phyloP scores from a whole-genome alignment of 768 basidiomycete species.

The Suillus clintonianus region DNA sequence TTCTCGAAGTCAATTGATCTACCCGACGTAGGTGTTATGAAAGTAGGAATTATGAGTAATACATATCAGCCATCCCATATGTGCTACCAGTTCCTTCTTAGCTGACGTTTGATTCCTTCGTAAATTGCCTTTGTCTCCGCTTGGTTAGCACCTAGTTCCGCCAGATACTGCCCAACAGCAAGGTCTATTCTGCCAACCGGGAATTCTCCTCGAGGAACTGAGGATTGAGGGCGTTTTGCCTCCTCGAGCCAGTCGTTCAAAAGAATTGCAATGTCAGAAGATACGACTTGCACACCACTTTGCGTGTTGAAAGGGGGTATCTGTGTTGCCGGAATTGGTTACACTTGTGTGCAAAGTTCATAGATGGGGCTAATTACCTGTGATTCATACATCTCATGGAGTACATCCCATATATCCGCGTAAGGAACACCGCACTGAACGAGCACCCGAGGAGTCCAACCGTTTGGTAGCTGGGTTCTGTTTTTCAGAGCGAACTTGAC shows the following conservation, averaged over 20 bases:
- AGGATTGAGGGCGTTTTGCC: constrained; percentile 72
- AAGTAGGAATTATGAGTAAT: neutral
- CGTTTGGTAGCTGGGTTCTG: constrained; percentile 57
- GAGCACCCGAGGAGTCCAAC: constrained; percentile 83
- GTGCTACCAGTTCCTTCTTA: constrained; percentile 68
- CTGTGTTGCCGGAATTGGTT: constrained; percentile 35
- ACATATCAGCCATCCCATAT: constrained; percentile 2
- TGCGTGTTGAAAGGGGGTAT: constrained; percentile 85
- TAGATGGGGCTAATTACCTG: constrained; percentile 54
- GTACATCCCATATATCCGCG: constrained; percentile 80
- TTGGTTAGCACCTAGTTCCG: constrained; percentile 64
- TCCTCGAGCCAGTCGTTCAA: constrained; percentile 80
- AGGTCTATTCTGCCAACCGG: constrained; percentile 77
- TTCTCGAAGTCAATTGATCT: constrained; percentile 67
- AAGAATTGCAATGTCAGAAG: constrained; percentile 80
- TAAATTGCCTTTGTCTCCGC: constrained; percentile 65
- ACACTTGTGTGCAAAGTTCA: neutral
- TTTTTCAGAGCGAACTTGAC: constrained; percentile 72
- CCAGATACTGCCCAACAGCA: constrained; percentile 72
- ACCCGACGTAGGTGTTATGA: neutral
- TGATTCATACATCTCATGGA: constrained; percentile 86
- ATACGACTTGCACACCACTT: constrained; percentile 75
- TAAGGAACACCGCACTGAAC: constrained; percentile 81
- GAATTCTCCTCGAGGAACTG: constrained; percentile 61
- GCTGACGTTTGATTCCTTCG: constrained; percentile 69